phyloP scores from a whole-genome alignment of 2,329 filamentous ascomycete species.

The Cytospora piceae region DNA sequence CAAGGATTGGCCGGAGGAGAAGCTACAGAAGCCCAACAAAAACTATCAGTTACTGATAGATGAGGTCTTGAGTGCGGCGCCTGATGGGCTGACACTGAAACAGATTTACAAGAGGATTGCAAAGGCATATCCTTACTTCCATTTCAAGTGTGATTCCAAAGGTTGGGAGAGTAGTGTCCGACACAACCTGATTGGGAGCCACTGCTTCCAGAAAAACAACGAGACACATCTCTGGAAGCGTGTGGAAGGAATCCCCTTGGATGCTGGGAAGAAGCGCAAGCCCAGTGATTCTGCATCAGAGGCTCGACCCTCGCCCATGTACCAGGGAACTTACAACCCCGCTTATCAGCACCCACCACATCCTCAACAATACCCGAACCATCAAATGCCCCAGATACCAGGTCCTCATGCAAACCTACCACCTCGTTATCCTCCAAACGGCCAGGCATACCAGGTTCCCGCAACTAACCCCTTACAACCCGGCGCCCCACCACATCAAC shows the following conservation, averaged over 20 bases:
- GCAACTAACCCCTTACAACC: conserved; percentile 7
- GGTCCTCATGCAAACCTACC: conserved; percentile 23
- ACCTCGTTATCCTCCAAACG: conserved; percentile 24
- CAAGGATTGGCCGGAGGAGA: conserved; percentile 60
- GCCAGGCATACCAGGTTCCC: conserved; percentile 23
- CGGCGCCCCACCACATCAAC: conserved; percentile 10
- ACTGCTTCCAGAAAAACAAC: conserved; percentile 63
- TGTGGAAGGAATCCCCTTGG: conserved; percentile 60
- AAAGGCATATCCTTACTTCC: conserved; percentile 61
- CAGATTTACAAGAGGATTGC: conserved; percentile 67
- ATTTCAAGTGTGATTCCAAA: conserved; percentile 63
- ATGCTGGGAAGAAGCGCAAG: conserved; percentile 65
- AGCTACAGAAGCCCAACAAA: conserved; percentile 64
- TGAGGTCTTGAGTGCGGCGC: conserved; percentile 59
- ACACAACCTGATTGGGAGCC: conserved; percentile 65
- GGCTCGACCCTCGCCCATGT: conserved; percentile 34
- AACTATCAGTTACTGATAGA: conserved; percentile 66
- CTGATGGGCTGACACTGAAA: conserved; percentile 60
- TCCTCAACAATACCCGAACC: conserved; percentile 33
- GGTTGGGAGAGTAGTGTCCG: conserved; percentile 70
- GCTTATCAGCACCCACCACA: conserved; percentile 30
- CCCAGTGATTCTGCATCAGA: conserved; percentile 47
- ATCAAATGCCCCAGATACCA: conserved; percentile 27
- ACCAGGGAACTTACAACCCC: conserved; percentile 32
- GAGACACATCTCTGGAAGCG: conserved; percentile 61